phyloP scores from a whole-genome alignment of 2,329 filamentous ascomycete species.

The Verticillium nubilum region DNA sequence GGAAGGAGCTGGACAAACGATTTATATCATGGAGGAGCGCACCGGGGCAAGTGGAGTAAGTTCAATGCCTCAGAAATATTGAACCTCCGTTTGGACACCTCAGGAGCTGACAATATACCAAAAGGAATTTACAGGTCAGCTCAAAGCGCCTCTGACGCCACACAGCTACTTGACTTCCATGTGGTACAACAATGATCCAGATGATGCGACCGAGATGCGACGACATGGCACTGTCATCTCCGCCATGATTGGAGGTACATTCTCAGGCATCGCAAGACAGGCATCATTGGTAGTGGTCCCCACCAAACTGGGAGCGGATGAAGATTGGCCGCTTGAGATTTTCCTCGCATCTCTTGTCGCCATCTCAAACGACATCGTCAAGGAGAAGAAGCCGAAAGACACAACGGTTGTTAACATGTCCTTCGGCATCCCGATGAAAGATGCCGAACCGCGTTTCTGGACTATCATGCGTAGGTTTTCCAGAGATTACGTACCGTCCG shows the following conservation, averaged over 20 bases:
- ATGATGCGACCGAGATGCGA: not conserved
- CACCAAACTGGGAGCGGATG: not conserved
- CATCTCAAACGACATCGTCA: not conserved
- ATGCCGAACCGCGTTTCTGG: not conserved
- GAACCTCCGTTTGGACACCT: not conserved
- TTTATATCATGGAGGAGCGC: not conserved
- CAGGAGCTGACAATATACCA: not conserved
- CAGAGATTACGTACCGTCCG: too few relatives aligned
- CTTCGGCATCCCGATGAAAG: not conserved
- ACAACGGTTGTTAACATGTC: not conserved
- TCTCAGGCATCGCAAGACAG: not conserved
- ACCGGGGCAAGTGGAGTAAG: not conserved
- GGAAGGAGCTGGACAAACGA: not conserved
- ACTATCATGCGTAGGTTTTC: not conserved
- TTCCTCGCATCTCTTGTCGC: not conserved
- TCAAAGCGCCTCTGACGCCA: not conserved
- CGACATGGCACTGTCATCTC: not conserved
- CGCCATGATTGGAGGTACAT: not conserved
- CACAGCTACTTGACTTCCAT: not conserved
- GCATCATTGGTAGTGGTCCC: not conserved
- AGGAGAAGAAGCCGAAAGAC: not conserved
- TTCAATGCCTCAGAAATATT: not conserved
- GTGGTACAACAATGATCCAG: not conserved
- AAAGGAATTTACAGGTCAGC: not conserved
- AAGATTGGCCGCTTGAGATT: not conserved